Base-by-base conservation (phyloP, 768 basidiomycete species). In the Glaciozyma antarctica region DNA sequence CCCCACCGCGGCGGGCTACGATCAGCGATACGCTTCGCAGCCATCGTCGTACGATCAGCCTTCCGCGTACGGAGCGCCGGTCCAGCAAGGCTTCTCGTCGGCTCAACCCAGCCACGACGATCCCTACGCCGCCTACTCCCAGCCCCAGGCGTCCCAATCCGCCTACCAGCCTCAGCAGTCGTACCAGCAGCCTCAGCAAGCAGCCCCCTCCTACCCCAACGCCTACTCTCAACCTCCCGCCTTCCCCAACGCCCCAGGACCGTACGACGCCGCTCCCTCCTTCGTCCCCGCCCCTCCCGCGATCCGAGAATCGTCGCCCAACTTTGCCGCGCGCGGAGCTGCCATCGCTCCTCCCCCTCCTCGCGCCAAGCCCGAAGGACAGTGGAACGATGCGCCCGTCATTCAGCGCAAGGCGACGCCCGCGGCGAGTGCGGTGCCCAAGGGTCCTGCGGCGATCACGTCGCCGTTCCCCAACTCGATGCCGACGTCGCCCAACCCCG, bases 381-480 rank as follows among this genome's bases (percentile, higher is more conserved):
- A 48, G 1, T 71, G 69, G 69, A 71, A 71, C 59, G 69, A 71
- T 44, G 66, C 64, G 9, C 69, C 69, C 44, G 38, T 66, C 28
- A 38, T 57, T 21, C 24, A 22, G 22, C 52, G 66, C 52, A 67
- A 71, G 54, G 19, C 22, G 21, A 67, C 65, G 2, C 60, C 69
- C 6, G 34, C 43, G 8, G 56, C 64, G 22, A 44, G 55, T 32
- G 34, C 43, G 8, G 56, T 61, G 22, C 51, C 59, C 43, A 64
- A 64, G 53, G 38, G 38, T 15, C 47, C 48, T 0, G 15, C 44
- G 5, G 66, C 69, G 12, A 67, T 71, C 63, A 65, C 69, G 38
- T 67, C 65, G 28, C 69, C 69, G 19, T 71, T 71, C 69, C 69
- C 69, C 26, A 66, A 66, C 58, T 61, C 65, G 57, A 47, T 41